phyloP scores from a whole-genome alignment of 345 rosid genomes.

The Arabidopsis thaliana region TAIR10.1 NC_003070.9:9352501-9353000 shows the following conservation, averaged over 20 bases:
- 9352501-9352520: constrained; percentile 30
- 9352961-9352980: constrained; percentile 44
- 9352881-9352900: constrained; percentile 6
- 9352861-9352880: neutral
- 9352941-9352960: neutral
- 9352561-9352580: constrained; percentile 34
- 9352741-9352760: constrained; percentile 15
- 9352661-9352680: constrained; percentile 45
- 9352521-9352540: constrained; percentile 34
- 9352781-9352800: neutral
- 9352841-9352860: neutral
- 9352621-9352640: constrained; percentile 30
- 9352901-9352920: neutral
- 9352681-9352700: constrained; percentile 46
- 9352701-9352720: constrained; percentile 45
- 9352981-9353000: constrained; percentile 24
- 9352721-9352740: constrained; percentile 41
- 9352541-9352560: constrained; percentile 26
- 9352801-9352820: neutral
- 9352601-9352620: constrained; percentile 39
- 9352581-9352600: constrained; percentile 44
- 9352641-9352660: constrained; percentile 35
- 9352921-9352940: too few species aligned
- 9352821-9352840: neutral
- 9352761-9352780: neutral